Evolutionary conservation across 2,329 filamentous ascomycete genomes (phyloP).

Genomic region (Penicillium occitanis): DNA sequence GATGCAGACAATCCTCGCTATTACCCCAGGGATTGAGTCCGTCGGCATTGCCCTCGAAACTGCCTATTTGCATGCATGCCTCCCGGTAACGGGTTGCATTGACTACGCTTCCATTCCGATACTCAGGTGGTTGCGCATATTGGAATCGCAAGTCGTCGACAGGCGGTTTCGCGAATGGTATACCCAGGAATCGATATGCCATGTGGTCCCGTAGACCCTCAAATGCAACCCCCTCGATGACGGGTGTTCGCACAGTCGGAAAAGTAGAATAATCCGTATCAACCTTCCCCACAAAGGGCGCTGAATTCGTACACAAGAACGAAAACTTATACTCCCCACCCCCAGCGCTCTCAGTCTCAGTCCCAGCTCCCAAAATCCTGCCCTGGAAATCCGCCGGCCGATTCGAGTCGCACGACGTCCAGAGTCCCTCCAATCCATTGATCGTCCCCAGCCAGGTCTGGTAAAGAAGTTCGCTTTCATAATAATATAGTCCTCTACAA

Average conservation of each 20-base stretch:
- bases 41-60: constrained; percentile 16
- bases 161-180: constrained; percentile 37
- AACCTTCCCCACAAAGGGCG: constrained; percentile 12
- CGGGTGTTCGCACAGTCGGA: constrained; percentile 13
- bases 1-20: constrained; percentile 36
- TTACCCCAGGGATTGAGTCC: constrained; percentile 21
- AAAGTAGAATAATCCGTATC: constrained; percentile 19
- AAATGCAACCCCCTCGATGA: constrained; percentile 11
- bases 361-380: neutral
- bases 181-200: constrained; percentile 23
- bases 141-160: constrained; percentile 32
- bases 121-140: constrained; percentile 28
- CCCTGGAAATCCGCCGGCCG: constrained; percentile 10
- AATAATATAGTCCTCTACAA: constrained; percentile 7
- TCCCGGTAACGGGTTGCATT: constrained; percentile 29
- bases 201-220: constrained; percentile 18
- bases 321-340: neutral
- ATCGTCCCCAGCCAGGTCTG: constrained; percentile 11
- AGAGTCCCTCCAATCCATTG: constrained; percentile 4
- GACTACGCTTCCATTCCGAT: constrained; percentile 20
- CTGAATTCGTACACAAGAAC: constrained; percentile 19
- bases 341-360: neutral
- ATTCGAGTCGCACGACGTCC: constrained; percentile 15
- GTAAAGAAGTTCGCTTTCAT: constrained; percentile 10
- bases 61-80: constrained; percentile 33